Base-by-base conservation (phyloP, 441 rosid genomes). In the Gossypium schwendimanii region DNA sequence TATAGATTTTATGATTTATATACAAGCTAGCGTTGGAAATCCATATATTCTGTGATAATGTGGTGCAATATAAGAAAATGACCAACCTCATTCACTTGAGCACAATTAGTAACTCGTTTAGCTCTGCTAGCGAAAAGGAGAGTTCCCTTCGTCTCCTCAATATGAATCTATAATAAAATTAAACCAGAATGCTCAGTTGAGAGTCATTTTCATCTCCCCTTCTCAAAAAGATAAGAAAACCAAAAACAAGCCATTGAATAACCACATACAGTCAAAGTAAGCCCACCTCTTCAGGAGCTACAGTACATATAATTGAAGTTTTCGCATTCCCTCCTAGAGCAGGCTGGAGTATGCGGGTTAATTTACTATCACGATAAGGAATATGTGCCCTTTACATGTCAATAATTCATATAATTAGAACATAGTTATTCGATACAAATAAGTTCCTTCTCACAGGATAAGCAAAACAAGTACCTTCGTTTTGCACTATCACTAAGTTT, bases 281-380 rank as follows among this genome's bases (percentile, higher is more conserved):
- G 50, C 11, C 41, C 77, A 94, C 97, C 98, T 92, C 96, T 87
- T 91, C 98, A 73, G 97, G 98, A 68, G 98, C 97, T 61, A 94
- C 60, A 12, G 97, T 92, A 78, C 99, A 91, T 79, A 92, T 94
- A 75, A 94, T 91, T 70, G 98, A 91, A 71, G 98, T 92, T 82
- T 92, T 94, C 1, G 97, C 96, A 80, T 94, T 94, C 44, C 99
- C 99, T 45, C 99, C 99, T 17, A 94, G 91, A 47, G 97, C 96
- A 81, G 98, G 96, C 83, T 94, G 97, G 77, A 94, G 96, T 78
- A 94, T 94, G 47, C 97, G 96, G 64, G 99, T 94, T 76, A 94
- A 82, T 84, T 94, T 94, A 78, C 98, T 94, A 82, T 94, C 97
- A 63, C 99, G 91, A 83, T 88, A 94, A 2, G 99, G 98, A 83